Percentiles rank a stretch among this genome's conserved stretches.
These are phyloP conservation scores for Saccharum hybrid DNA, from an alignment of 202 grass and related monocot genomes.

Conservation along the genomic window DNA sequence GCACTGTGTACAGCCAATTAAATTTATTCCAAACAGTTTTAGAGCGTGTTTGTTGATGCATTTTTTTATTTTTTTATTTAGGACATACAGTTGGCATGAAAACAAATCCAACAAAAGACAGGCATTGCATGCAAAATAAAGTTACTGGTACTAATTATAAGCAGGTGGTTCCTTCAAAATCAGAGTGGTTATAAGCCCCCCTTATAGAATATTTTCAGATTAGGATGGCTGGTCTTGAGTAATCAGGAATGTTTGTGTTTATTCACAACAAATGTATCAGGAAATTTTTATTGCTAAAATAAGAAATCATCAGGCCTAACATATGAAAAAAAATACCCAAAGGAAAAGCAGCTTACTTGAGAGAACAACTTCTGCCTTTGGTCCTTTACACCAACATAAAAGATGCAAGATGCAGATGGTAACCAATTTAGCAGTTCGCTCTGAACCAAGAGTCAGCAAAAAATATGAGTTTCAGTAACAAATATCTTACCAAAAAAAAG, in stretches of 20 bases:
- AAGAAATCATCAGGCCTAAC: neutral
- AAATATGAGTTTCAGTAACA: slow-evolving; percentile 35
- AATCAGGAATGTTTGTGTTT: neutral
- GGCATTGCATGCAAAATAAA: neutral
- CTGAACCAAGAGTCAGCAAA: slow-evolving; percentile 57
- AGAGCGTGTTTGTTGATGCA: neutral
- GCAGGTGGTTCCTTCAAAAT: slow-evolving; percentile 26
- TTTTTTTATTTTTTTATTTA: slow-evolving; percentile 7
- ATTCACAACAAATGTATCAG: slow-evolving; percentile 1
- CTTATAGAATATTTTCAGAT: slow-evolving; percentile 25
- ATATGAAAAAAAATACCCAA: slow-evolving; percentile 17
- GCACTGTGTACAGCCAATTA: neutral
- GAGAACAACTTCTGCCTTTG: slow-evolving; percentile 83
- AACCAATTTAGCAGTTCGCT: slow-evolving; percentile 95
- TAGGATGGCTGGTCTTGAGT: neutral
- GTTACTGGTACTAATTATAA: neutral
- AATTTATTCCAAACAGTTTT: neutral
- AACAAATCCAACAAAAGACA: neutral
- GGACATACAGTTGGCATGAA: neutral
- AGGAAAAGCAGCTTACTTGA: slow-evolving; percentile 63
- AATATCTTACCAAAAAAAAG: slow-evolving; percentile 19
- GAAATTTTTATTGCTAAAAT: slow-evolving; percentile 17
- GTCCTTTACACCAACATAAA: slow-evolving; percentile 99
- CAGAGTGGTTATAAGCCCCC: neutral
- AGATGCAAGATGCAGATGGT: slow-evolving; percentile 94